A percentile compares a stretch with the other conserved stretches of the same genome.
These are phyloP conservation scores for Kregervanrija delftensis DNA, from an alignment of 805 yeast genomes.

Conservation along the genomic window DNA sequence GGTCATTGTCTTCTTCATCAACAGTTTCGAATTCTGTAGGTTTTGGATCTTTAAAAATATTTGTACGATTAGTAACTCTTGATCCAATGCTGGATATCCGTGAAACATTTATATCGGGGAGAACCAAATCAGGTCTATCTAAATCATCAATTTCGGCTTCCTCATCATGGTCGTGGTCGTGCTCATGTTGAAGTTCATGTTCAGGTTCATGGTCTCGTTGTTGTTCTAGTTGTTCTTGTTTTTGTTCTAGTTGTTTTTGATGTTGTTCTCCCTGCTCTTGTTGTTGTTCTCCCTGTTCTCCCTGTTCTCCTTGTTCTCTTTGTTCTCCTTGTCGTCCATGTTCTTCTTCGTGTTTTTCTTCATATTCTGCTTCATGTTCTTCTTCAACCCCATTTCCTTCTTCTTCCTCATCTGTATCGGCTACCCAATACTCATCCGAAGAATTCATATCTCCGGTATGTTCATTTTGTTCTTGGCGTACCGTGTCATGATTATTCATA, in stretches of 20 bases:
- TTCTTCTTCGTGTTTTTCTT: background rate
- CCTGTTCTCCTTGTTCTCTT: too few species aligned
- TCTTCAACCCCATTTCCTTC: background rate
- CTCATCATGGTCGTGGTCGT: conserved; percentile 1
- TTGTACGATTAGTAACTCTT: conserved; percentile 2
- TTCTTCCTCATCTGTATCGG: background rate
- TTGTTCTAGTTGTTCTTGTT: background rate
- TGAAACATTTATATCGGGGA: too few species aligned
- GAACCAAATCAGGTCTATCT: background rate
- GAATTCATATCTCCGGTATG: too few species aligned
- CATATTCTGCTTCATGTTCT: conserved; percentile 2
- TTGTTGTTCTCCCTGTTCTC: too few species aligned
- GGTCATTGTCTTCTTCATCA: conserved; percentile 5
- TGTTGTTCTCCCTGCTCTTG: too few species aligned
- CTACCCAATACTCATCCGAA: conserved; percentile 2
- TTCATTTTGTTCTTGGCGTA: background rate
- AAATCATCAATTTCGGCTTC: background rate
- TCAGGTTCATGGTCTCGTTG: background rate
- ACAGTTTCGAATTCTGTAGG: too few species aligned
- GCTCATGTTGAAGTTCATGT: conserved; percentile 1
- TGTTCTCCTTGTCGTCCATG: too few species aligned
- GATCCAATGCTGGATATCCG: background rate
- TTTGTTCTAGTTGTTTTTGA: background rate
- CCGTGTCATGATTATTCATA: background rate
- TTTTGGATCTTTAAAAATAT: too few species aligned